Percentiles rank a stretch among this genome's conserved stretches.
These are phyloP conservation scores for Fraxinus paxiana DNA, from an alignment of 305 asterid species.

Conservation along the genomic window DNA sequence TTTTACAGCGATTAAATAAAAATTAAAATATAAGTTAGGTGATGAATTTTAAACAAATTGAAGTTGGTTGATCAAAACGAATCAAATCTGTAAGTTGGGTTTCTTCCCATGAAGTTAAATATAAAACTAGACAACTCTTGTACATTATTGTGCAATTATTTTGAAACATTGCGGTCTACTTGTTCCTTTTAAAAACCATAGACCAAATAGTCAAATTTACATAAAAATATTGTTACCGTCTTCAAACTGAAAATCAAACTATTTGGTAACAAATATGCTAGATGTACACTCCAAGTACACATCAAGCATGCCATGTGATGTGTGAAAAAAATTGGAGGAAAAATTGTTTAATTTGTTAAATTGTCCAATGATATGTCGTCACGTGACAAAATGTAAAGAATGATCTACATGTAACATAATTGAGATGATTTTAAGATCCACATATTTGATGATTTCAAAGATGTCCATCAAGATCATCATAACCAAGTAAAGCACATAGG, in stretches of 20 bases:
- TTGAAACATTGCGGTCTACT: background rate
- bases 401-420: background rate
- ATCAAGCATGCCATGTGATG: no score
- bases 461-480: background rate
- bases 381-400: background rate
- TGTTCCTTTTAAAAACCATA: background rate
- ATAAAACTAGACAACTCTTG: background rate
- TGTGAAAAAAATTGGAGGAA: no score
- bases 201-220: background rate
- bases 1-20: background rate
- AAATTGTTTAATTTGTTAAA: no score
- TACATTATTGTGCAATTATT: background rate
- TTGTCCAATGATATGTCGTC: background rate
- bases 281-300: no score
- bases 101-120: background rate
- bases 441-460: background rate
- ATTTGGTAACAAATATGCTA: background rate
- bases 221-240: background rate
- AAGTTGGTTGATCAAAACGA: background rate
- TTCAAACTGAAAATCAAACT: background rate
- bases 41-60: background rate
- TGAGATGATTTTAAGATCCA: background rate
- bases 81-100: background rate
- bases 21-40: background rate
- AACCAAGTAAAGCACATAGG: background rate